Evolutionary conservation across 805 yeast genomes (phyloP), one percentile per base, ranked within the genome.

Genomic region (Teunomyces lycoperdinae): DNA sequence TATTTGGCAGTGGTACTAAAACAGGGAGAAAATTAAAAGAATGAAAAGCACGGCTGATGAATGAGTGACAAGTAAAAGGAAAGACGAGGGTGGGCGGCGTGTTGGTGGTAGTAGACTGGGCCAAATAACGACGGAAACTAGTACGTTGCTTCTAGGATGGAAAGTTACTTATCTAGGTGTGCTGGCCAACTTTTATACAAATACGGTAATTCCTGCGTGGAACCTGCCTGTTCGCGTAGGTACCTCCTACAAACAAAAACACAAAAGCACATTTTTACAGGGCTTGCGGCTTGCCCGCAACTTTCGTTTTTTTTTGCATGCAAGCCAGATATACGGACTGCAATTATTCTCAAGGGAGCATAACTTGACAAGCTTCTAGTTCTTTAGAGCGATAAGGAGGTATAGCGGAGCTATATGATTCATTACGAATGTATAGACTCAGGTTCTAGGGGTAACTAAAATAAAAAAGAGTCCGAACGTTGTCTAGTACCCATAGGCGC

Each of bases 181-280:
- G 45, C 39, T 33, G 32, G 17, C 36, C 38, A 47, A 47, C 50
- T 47, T 47, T 47, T 47, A 47, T 47, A 47, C 50, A 47, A 47
- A 47, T 47, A 26, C 41, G 44, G 50, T 47, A 47, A 47, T 47
- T 47, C 42, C 28, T 29, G 45, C 27, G 29, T 39, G 38, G 10
- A 26, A 17, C 8, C 41, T 14, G 28, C 45, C 20, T 11, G 32
- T 34, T 43, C 38, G 45, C 38, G 45, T 43, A 35, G 14, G 8
- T 17, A 17, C 29, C 41, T 38, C 41, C 41, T 38, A 14, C 29
- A 38, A 38, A 38, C 30, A 38, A 26, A 20, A 24, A 38, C 41
- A 38, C 41, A 38, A 38, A 38, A 38, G 9, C 29, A 24, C n/a
- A 10, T 24, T 26, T 36, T 26, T 35, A 4, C 39, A 35, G 39